Evolutionary conservation across 805 yeast genomes (phyloP), one percentile per base, ranked within the genome.

Genomic region (Kurtzmaniella fragi): DNA sequence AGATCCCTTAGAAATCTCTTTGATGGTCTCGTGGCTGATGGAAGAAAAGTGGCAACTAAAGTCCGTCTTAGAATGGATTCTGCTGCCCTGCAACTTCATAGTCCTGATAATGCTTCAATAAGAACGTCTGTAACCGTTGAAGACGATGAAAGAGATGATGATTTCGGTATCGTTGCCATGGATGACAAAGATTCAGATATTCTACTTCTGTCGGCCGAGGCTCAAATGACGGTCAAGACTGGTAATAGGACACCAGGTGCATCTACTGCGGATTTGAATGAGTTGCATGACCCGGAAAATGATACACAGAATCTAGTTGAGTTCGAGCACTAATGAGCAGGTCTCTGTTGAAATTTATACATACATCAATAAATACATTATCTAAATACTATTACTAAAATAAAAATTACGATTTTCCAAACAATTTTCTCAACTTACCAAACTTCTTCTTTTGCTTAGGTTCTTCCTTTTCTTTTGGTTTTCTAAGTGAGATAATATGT

Each of bases 11-110:
- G 96, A 41, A 91, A 86, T 40, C 83, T 93, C 78, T 86, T 91
- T 63, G 95, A 88, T 57, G 91, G 93, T 9, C 71, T 93, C 42
- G 73, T 91, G 43, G 93, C 95, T 0, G 97, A 93, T 62, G 97
- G 98, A 4, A 73, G 87, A 56, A 78, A 91, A 41, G 95, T 91
- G 11, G 98, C 98, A 1, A 80, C 76, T 38, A 90, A 88, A 54
- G 95, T 93, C 3, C 80, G 91, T 47, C 81, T 84, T 48, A 80
- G 95, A 46, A 89, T 88, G 75, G 96, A 89, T 56, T 78, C 82
- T 12, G 80, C 76, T 8, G 76, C 84, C 2, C 53, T 61, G 13
- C 46, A 61, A 53, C 39, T 48, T 14, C 37, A 44, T 29, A 25
- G 32, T 23, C 35, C 43, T 17, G 54, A 52, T 12, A 45, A 40